Percentiles rank a stretch among this genome's conserved stretches.
Conservation (phyloP, 495 filamentous ascomycete species). For the Penicillium taxi region DNA sequence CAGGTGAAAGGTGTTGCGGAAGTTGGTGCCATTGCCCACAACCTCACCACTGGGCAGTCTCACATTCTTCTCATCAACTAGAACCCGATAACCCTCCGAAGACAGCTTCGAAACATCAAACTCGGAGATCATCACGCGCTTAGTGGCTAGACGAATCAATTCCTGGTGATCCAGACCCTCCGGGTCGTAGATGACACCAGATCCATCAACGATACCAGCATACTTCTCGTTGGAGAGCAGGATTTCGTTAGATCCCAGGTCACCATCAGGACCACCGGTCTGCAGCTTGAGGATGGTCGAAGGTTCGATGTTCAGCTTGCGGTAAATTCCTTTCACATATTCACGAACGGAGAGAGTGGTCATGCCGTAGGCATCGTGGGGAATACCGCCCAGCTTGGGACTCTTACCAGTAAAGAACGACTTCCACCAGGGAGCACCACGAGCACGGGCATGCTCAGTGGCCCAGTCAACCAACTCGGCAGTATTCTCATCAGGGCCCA, state of each 20-base stretch:
- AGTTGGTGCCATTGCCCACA: constrained; percentile 82
- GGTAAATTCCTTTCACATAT: constrained; percentile 92
- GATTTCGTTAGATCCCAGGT: constrained; percentile 96
- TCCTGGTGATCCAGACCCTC: constrained; percentile 81
- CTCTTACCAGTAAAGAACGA: constrained; percentile 99
- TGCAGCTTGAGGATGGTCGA: constrained; percentile 83
- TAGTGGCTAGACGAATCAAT: constrained; percentile 74
- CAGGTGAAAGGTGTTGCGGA: constrained; percentile 96
- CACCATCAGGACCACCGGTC: constrained; percentile 94
- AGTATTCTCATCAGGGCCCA: constrained; percentile 98
- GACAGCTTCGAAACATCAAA: constrained; percentile 85
- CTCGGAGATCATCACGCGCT: constrained; percentile 79
- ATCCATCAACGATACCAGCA: constrained; percentile 84
- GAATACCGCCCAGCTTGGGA: constrained; percentile 90
- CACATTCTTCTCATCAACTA: constrained; percentile 84
- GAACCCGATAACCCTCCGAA: constrained; percentile 77
- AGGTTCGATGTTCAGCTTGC: constrained; percentile 83
- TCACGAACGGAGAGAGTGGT: constrained; percentile 94
- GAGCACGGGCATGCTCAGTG: constrained; percentile 79
- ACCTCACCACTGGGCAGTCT: constrained; percentile 79
- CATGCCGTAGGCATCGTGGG: constrained; percentile 95
- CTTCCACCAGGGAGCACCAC: constrained; percentile 98
- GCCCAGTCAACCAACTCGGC: constrained; percentile 97
- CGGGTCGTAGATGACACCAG: constrained; percentile 89
- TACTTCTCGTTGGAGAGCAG: constrained; percentile 93